Evolutionary conservation across 208 protist species (phyloP), one percentile per base, ranked within the genome.

Genomic region (Trypanosoma caninum): DNA sequence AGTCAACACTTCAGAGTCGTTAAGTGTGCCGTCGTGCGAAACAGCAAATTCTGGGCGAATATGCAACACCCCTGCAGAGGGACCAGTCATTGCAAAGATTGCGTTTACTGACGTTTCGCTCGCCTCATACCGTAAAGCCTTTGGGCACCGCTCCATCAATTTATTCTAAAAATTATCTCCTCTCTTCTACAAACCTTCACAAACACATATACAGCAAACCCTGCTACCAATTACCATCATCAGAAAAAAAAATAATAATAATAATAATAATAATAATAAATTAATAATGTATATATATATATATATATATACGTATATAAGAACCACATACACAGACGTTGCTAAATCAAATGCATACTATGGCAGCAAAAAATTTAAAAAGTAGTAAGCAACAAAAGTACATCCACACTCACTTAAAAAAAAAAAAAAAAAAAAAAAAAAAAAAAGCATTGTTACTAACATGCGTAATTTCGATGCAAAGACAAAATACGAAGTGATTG

Each of bases 11-110:
- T 69, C 69, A 37, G 34, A 41, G 30, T 76, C 77, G 23, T 87
- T 73, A 11, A 87, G 14, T 37, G 69, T 69, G 0, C 46, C 33
- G 14, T 72, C 58, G 6, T 60, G 40, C 13, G 51, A 33, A n/a
- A 84, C 46, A 28, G 51, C 14, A 18, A 59, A 10, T 23, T 55
- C 67, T 16, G 42, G 63, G 11, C 60, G 47, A 6, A 58, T 31
- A 44, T 66, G 61, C 50, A 93, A 65, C 16, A 74, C 64, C 2
- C 79, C 73, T 3, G 73, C 80, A 11, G 69, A 78, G 2, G 87
- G 87, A 3, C 76, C 78, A 13, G 87, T 81, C 3, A 81, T 35
- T 22, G 74, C 38, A 81, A 90, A 91, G 30, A 93, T 74, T 1
- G 83, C 44, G 59, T 90, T 88, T 23, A 90, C 59, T 10, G 80